Evolutionary conservation across 2,329 filamentous ascomycete species (phyloP).

Genomic region (Diplocarpon mali): DNA sequence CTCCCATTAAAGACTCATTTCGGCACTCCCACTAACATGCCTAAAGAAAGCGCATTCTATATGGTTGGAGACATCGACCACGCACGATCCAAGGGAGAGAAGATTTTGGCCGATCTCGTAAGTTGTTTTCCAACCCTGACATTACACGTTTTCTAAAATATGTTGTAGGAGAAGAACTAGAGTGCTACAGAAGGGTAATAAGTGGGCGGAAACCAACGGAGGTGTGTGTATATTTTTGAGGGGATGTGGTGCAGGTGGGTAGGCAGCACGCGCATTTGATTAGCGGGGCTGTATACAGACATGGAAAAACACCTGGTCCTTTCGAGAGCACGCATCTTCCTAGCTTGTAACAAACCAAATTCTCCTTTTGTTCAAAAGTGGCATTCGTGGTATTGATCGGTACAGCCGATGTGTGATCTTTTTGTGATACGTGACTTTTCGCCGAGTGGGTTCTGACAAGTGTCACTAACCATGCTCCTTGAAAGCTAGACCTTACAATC

Average conservation of each 20-base stretch:
- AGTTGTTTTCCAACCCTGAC: constrained; percentile 3
- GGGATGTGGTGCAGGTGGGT: constrained; percentile 11
- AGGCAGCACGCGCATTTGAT: constrained; percentile 8
- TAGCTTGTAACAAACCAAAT: constrained; percentile 15
- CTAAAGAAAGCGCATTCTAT: constrained; percentile 2
- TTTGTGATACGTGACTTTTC: too few relatives aligned
- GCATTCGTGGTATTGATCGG: too few relatives aligned
- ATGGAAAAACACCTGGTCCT: constrained; percentile 15
- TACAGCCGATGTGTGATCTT: too few relatives aligned
- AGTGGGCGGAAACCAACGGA: constrained; percentile 12
- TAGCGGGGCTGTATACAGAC: constrained; percentile 18
- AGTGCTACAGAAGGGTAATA: constrained; percentile 4
- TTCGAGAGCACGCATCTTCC: constrained; percentile 23
- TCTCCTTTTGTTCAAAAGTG: constrained; percentile 4
- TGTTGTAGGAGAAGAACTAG: constrained; percentile 5
- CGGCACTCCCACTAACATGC: background rate
- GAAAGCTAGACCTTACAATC: too few relatives aligned
- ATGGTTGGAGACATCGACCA: constrained; percentile 83
- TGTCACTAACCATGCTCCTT: too few relatives aligned
- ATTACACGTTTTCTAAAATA: background rate
- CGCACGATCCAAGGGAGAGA: constrained; percentile 94
- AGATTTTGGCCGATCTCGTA: constrained; percentile 87
- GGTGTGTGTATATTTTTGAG: constrained; percentile 14
- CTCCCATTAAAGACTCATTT: background rate
- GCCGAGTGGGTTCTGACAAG: too few relatives aligned